These are phyloP conservation scores for Lasiosphaeris hirsuta DNA, from an alignment of 495 filamentous ascomycete species.

Conservation along the genomic window DNA sequence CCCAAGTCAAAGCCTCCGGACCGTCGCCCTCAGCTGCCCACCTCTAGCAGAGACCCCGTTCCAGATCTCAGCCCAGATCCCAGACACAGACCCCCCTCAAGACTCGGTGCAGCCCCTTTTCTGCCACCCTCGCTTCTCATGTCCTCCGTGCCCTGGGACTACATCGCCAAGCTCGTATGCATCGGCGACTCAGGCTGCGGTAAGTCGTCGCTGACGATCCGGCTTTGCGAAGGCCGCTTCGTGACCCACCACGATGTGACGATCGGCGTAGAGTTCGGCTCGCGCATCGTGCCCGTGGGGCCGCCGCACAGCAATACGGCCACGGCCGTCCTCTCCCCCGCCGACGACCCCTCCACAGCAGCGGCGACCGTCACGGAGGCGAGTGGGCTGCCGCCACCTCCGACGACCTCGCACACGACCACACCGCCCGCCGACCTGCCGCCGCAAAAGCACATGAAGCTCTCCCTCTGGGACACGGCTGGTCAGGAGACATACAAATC, in stretches of 20 bases:
- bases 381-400: conserved; percentile 38
- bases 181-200: conserved; percentile 94
- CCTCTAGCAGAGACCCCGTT: too few species aligned
- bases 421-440: conserved; percentile 18
- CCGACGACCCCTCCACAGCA: not conserved
- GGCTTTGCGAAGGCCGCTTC: conserved; percentile 96
- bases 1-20: too few species aligned
- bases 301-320: conserved; percentile 56
- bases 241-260: conserved; percentile 91
- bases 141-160: conserved; percentile 79
- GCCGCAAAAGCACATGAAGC: conserved; percentile 72
- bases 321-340: conserved; percentile 21
- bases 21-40: too few species aligned
- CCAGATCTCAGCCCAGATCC: too few species aligned
- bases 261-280: conserved; percentile 96
- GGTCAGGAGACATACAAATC: conserved; percentile 97
- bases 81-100: not conserved
- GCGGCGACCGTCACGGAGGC: conserved; percentile 1
- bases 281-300: conserved; percentile 86
- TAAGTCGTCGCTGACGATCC: conserved; percentile 86
- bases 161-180: conserved; percentile 97
- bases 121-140: conserved; percentile 22
- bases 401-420: conserved; percentile 12
- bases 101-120: conserved; percentile 7
- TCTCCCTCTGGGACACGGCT: conserved; percentile 87